Evolutionary conservation across 306 rosid species (phyloP).

Genomic region (Argentina anserina): DNA sequence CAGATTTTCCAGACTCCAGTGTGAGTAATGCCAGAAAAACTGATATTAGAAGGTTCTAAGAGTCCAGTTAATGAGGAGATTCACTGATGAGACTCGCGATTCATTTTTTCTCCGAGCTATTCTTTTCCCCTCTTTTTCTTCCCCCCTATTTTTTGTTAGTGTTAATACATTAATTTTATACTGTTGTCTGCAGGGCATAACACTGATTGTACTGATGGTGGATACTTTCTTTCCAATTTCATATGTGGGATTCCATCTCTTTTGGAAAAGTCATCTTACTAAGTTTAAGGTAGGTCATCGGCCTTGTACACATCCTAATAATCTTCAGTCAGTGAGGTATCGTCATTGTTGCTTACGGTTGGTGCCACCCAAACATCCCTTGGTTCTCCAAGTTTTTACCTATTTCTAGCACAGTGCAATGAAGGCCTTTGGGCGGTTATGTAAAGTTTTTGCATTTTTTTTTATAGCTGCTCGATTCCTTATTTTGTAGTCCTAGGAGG

Average conservation of each 20-base stretch:
- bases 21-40: too few relatives aligned
- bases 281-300: constrained; percentile 54
- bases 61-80: too few relatives aligned
- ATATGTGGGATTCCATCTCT: constrained; percentile 63
- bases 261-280: constrained; percentile 59
- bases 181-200: constrained; percentile 55
- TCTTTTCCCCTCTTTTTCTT: too few relatives aligned
- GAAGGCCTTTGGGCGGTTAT: not conserved
- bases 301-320: not conserved
- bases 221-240: constrained; percentile 76
- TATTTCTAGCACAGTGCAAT: not conserved
- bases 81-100: too few relatives aligned
- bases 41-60: too few relatives aligned
- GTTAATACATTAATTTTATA: constrained; percentile 14
- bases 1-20: too few relatives aligned
- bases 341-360: not conserved
- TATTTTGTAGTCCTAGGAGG: not conserved
- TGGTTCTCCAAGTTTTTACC: not conserved
- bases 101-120: not conserved
- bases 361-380: not conserved
- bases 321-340: not conserved
- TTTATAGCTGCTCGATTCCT: not conserved
- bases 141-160: not conserved
- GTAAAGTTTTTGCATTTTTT: not conserved
- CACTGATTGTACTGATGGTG: constrained; percentile 50